Base-by-base conservation (phyloP, 1,284 basidiomycete genomes). In the Moesziomyces antarcticus region DNA sequence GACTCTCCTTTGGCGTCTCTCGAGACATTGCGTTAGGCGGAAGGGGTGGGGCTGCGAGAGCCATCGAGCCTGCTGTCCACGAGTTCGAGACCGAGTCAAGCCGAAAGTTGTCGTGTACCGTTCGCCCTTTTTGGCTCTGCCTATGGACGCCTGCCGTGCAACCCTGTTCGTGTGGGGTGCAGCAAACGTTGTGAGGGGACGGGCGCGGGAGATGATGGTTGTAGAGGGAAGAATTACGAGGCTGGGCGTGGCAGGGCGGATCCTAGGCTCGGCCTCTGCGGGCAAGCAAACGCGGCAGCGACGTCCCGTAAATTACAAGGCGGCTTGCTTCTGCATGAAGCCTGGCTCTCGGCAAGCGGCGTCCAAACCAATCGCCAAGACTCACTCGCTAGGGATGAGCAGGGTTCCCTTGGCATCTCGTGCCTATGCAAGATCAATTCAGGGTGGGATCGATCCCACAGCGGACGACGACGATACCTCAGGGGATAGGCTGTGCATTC, bases 1-100 rank as follows among this genome's bases (percentile, higher is more conserved):
- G 51, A 14, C 51, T 55, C 24, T 25, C 55, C 24, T 54, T 68
- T 21, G 16, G 27, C n/a, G 43, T 55, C 20, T 48, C 55, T 33
- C 51, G 50, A 3, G 66, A 11, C 59, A 62, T 69, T 30, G 30
- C 51, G 44, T 11, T 35, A 30, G 54, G n/a, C 24, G 47, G 24
- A 27, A 25, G 42, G 9, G 42, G 6, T 18, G 43, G 50, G 27
- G 47, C n/a, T 33, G 54, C 35, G 10, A 27, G 33, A 40, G 55
- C 30, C 58, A 62, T 62, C 33, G 35, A 47, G 21, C 21, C 16
- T 27, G 16, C 13, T 37, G 48, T 10, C 37, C 48, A 40, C 37
- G 37, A 40, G 37, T 40, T n/a, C 7, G 6, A 16, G 37, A 40
- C 37, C 18, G 16, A 2, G 37, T 40, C 16, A 40, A 33, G 30